These are phyloP conservation scores for Hypoxylon sp. DNA, from an alignment of 2,329 filamentous ascomycete genomes.

Conservation along the genomic window DNA sequence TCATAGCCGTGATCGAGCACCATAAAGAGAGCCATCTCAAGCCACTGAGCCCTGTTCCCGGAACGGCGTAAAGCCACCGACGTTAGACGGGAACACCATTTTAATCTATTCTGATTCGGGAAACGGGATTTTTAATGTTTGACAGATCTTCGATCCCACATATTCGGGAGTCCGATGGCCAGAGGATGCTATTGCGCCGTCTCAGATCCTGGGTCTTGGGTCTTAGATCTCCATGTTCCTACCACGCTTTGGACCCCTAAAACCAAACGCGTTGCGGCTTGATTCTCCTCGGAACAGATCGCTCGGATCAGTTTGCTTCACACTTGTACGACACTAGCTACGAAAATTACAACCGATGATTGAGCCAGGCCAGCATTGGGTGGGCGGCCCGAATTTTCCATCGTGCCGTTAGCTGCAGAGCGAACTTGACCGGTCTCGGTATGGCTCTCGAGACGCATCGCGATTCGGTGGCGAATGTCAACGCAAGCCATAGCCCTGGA, in stretches of 20 bases:
- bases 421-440: background rate
- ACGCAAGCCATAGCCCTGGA: background rate
- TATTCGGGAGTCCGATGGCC: slow-evolving; percentile 26
- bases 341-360: slow-evolving; percentile 2
- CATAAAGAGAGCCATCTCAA: slow-evolving; percentile 29
- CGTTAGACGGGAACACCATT: slow-evolving; percentile 13
- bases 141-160: slow-evolving; percentile 24
- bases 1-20: slow-evolving; percentile 43
- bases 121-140: slow-evolving; percentile 18
- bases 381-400: background rate
- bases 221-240: background rate
- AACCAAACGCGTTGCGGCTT: slow-evolving; percentile 5
- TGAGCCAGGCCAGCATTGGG: background rate
- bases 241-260: slow-evolving; percentile 13
- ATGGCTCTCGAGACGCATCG: background rate
- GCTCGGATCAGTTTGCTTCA: slow-evolving; percentile 7
- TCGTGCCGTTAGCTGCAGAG: background rate
- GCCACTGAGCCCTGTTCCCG: slow-evolving; percentile 26
- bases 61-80: slow-evolving; percentile 29
- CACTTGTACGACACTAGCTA: slow-evolving; percentile 13
- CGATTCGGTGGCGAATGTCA: background rate
- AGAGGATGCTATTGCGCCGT: slow-evolving; percentile 23
- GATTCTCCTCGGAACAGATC: background rate
- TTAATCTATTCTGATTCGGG: slow-evolving; percentile 20
- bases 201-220: slow-evolving; percentile 25